These are phyloP conservation scores for Sherardia arvensis DNA, from an alignment of 257 asterid genomes.

Conservation along the genomic window DNA sequence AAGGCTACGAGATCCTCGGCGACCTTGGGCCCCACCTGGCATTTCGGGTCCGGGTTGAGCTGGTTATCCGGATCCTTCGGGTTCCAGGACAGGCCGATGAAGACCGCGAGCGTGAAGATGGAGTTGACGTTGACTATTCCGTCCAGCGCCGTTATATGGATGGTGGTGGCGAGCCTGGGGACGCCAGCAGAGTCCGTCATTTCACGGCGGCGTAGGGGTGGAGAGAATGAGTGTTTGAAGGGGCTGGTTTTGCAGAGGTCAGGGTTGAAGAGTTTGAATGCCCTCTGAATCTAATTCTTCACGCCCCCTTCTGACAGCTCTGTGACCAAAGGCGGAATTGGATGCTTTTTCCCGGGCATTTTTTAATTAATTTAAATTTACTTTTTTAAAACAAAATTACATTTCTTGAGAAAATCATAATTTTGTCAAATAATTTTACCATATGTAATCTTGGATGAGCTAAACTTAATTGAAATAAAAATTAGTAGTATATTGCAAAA, in stretches of 20 bases:
- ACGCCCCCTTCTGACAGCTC: not conserved
- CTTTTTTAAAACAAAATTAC: no score
- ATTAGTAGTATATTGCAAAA: no score
- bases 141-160: slow-evolving; percentile 79
- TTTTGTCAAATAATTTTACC: no score
- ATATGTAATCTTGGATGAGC: no score
- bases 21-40: slow-evolving; percentile 41
- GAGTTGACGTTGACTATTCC: slow-evolving; percentile 88
- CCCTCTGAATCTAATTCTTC: not conserved
- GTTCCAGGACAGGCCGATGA: slow-evolving; percentile 91
- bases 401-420: not conserved
- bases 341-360: slow-evolving; percentile 1
- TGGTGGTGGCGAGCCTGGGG: slow-evolving; percentile 50
- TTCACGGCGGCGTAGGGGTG: not conserved
- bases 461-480: no score
- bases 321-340: not conserved
- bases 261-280: not conserved
- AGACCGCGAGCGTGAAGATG: slow-evolving; percentile 79
- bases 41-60: slow-evolving; percentile 43
- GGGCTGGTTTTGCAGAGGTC: not conserved
- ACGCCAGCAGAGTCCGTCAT: slow-evolving; percentile 37
- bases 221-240: not conserved
- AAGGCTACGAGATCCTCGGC: slow-evolving; percentile 62
- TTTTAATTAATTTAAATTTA: no score
- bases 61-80: slow-evolving; percentile 69